These are phyloP conservation scores for Moricandia arvensis DNA, from an alignment of 345 rosid species.

Conservation along the genomic window DNA sequence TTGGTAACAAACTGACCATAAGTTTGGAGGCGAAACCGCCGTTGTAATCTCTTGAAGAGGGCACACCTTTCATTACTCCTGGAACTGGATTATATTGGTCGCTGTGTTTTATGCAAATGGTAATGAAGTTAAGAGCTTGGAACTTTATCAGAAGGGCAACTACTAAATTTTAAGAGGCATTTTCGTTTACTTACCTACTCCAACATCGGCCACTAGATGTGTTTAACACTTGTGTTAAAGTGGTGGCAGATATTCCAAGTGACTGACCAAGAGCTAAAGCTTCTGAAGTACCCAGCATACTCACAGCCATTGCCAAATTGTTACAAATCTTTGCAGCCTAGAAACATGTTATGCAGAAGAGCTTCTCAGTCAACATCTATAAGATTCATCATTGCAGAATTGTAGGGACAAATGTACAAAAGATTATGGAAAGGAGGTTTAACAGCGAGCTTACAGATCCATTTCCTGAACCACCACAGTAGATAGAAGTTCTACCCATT, in stretches of 20 bases:
- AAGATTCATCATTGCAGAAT: too few relatives aligned
- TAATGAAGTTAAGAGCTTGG: background rate
- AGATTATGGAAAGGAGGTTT: background rate
- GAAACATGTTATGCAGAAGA: slow-evolving; percentile 7
- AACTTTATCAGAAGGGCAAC: background rate
- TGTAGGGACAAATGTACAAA: too few relatives aligned
- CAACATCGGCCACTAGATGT: slow-evolving; percentile 90
- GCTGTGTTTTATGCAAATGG: slow-evolving; percentile 41
- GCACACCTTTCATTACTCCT: slow-evolving; percentile 94
- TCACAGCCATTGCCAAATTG: slow-evolving; percentile 88
- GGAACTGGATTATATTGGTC: slow-evolving; percentile 94
- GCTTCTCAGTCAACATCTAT: background rate
- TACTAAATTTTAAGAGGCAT: background rate
- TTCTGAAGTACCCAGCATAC: slow-evolving; percentile 93
- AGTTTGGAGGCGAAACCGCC: slow-evolving; percentile 86
- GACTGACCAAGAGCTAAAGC: slow-evolving; percentile 92
- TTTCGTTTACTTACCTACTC: slow-evolving; percentile 62
- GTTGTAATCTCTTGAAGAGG: slow-evolving; percentile 70
- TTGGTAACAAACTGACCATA: slow-evolving; percentile 53
- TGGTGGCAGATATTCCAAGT: slow-evolving; percentile 64
- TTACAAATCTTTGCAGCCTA: slow-evolving; percentile 97
- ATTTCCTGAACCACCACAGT: slow-evolving; percentile 92
- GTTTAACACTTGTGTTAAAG: slow-evolving; percentile 74
- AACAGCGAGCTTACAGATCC: slow-evolving; percentile 71
- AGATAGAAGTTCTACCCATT: slow-evolving; percentile 77